Percentiles rank a stretch among this genome's conserved stretches.
These are phyloP conservation scores for Samsoniella hepiali DNA, from an alignment of 2,329 filamentous ascomycete genomes.

Conservation along the genomic window DNA sequence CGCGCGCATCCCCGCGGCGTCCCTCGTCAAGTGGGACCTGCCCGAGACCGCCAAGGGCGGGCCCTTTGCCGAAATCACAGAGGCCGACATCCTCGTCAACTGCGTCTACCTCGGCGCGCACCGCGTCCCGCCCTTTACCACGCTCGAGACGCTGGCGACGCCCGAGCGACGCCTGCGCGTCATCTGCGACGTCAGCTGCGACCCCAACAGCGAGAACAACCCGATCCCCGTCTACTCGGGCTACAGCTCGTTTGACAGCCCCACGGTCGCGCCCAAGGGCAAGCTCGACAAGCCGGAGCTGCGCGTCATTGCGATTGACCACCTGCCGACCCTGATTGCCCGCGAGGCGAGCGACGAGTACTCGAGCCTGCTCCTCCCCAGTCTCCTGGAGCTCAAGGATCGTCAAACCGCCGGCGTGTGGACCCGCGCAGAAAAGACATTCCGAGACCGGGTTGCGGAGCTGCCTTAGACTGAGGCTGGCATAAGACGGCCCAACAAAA, in stretches of 20 bases:
- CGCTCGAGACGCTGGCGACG: slow-evolving; percentile 53
- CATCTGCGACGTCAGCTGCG: slow-evolving; percentile 72
- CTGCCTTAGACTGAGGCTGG: slow-evolving; percentile 1
- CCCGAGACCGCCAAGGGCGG: slow-evolving; percentile 69
- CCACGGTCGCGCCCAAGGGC: slow-evolving; percentile 69
- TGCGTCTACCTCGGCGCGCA: slow-evolving; percentile 71
- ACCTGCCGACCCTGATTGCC: slow-evolving; percentile 74
- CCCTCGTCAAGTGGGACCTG: slow-evolving; percentile 68
- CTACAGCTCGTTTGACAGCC: slow-evolving; percentile 78
- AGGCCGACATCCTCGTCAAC: slow-evolving; percentile 73
- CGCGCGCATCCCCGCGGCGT: slow-evolving; percentile 50
- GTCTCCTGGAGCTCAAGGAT: slow-evolving; percentile 71
- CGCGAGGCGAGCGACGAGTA: slow-evolving; percentile 83
- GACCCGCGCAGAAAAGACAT: slow-evolving; percentile 75
- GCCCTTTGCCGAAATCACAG: slow-evolving; percentile 71
- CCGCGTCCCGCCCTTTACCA: slow-evolving; percentile 64
- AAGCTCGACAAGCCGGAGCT: slow-evolving; percentile 56
- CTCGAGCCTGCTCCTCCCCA: slow-evolving; percentile 70
- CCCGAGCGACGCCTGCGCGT: slow-evolving; percentile 70
- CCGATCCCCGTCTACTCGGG: slow-evolving; percentile 71
- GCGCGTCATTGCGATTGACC: slow-evolving; percentile 79
- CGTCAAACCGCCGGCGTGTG: slow-evolving; percentile 69
- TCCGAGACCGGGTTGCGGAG: slow-evolving; percentile 54
- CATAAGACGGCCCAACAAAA: not conserved
- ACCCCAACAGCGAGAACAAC: slow-evolving; percentile 67